Base-by-base conservation (phyloP, 305 asterid species). In the Stenogyne calaminthoides region DNA sequence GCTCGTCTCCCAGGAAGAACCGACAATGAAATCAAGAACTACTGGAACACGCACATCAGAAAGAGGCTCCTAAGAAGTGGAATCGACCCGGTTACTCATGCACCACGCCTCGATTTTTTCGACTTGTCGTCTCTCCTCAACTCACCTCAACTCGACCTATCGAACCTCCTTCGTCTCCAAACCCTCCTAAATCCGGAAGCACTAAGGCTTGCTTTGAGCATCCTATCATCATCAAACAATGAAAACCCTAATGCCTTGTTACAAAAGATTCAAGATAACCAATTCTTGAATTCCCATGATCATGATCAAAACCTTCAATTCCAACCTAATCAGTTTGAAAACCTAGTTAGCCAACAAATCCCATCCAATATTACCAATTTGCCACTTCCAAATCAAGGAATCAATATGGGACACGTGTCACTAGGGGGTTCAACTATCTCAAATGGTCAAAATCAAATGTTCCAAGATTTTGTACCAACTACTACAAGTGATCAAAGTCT, bases 1-100 rank as follows among this genome's bases (percentile, higher is more conserved):
- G 91, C 92, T 3, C 80, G 89, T 7, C 69, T 90, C 44, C 96
- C 96, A 0, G 92, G 94, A 63, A 80, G 96, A 63, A 89, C 96
- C 0, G 96, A 90, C 68, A 90, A 90, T 9, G 96, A 89, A 59
- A 88, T 89, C 81, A 89, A 89, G 87, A 89, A 89, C 58, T 89
- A 84, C 39, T 90, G 96, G 96, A 88, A 90, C 79, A 90, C 96
- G 0, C 92, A 89, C 78, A 88, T 89, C 18, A 63, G 96, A 11
- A 89, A 87, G 76, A 80, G 92, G 75, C 88, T 89, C 14, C 86
- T 88, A 2, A 71, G 83, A 65, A 86, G 64, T 74, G 96, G 96
- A 67, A 88, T 90, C 29, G 96, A 90, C 55, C 96, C 96, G 8
- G 91, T 86, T 29, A 88, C 96, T 29, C 96, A 90, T 18, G 86